A percentile compares a stretch with the other conserved stretches of the same genome.
phyloP scores from a whole-genome alignment of 768 basidiomycete genomes.

The Harrya chromipes region DNA sequence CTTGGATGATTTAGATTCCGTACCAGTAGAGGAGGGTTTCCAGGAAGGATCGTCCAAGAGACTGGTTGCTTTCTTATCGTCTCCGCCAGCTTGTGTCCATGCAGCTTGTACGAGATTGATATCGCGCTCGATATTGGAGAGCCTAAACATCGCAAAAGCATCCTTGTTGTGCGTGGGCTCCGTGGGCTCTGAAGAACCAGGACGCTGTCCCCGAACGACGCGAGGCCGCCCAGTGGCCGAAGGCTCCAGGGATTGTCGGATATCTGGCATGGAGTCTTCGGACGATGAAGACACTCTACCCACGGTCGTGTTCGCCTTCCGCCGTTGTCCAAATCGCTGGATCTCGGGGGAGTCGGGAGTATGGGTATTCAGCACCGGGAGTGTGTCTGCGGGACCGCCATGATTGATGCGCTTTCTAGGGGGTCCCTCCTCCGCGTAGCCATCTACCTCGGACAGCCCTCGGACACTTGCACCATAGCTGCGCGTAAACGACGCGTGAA shows the following conservation, averaged over 20 bases:
- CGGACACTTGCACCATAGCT: slow-evolving; percentile 34
- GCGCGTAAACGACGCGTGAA: slow-evolving; percentile 56
- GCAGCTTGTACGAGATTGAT: slow-evolving; percentile 52
- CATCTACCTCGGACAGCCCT: slow-evolving; percentile 38
- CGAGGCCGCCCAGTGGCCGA: slow-evolving; percentile 44
- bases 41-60: slow-evolving; percentile 58
- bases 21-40: slow-evolving; percentile 35
- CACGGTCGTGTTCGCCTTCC: slow-evolving; percentile 35
- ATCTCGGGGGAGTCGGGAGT: slow-evolving; percentile 58
- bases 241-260: slow-evolving; percentile 38
- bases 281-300: slow-evolving; percentile 57
- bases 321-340: slow-evolving; percentile 48
- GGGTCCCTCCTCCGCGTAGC: slow-evolving; percentile 50
- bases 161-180: slow-evolving; percentile 24
- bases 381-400: slow-evolving; percentile 41
- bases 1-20: slow-evolving; percentile 17
- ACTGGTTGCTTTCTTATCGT: slow-evolving; percentile 56
- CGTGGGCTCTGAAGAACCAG: slow-evolving; percentile 30
- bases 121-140: slow-evolving; percentile 53
- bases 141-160: slow-evolving; percentile 54
- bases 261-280: slow-evolving; percentile 64
- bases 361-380: slow-evolving; percentile 15
- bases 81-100: slow-evolving; percentile 60
- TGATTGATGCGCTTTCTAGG: slow-evolving; percentile 70
- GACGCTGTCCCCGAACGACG: slow-evolving; percentile 48